Percentiles rank a stretch among this genome's conserved stretches.
These are phyloP conservation scores for Phytophthora ramorum DNA, from an alignment of 352 stramenopile genomes.

Conservation along the genomic window DNA sequence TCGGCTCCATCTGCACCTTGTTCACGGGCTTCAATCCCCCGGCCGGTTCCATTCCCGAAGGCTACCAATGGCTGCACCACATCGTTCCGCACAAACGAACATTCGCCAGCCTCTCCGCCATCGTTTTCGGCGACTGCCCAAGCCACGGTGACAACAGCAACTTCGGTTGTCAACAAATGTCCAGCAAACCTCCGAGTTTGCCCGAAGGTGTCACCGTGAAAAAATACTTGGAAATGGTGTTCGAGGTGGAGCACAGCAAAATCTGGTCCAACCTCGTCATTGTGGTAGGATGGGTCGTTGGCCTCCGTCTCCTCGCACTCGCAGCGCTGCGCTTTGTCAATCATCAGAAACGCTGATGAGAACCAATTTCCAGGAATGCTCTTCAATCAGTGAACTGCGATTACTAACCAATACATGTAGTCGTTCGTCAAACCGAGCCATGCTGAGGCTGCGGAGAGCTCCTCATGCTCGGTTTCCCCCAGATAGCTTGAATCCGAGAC, in stretches of 20 bases:
- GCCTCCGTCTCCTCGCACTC: slow-evolving; percentile 36
- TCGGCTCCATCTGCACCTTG: slow-evolving; percentile 43
- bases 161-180: slow-evolving; percentile 28
- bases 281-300: slow-evolving; percentile 24
- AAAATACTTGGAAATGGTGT: slow-evolving; percentile 39
- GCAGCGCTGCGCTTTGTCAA: slow-evolving; percentile 23
- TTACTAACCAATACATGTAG: no score
- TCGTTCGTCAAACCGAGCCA: no score
- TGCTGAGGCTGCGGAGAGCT: no score
- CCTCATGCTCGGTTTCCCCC: no score
- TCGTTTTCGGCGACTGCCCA: slow-evolving; percentile 35
- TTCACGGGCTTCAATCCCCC: slow-evolving; percentile 53
- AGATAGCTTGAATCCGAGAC: no score
- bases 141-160: slow-evolving; percentile 3
- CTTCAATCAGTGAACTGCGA: no score
- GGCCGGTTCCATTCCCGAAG: slow-evolving; percentile 28
- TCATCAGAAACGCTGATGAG: not conserved
- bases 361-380: no score
- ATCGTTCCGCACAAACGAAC: slow-evolving; percentile 34
- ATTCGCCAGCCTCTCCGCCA: slow-evolving; percentile 34
- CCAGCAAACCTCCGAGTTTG: slow-evolving; percentile 26
- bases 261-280: slow-evolving; percentile 31
- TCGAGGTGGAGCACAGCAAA: slow-evolving; percentile 37
- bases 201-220: slow-evolving; percentile 33
- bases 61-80: slow-evolving; percentile 41